Evolutionary conservation across 1,284 basidiomycete genomes (phyloP), one percentile per base, ranked within the genome.

Genomic region (Schizopora paradoxa): DNA sequence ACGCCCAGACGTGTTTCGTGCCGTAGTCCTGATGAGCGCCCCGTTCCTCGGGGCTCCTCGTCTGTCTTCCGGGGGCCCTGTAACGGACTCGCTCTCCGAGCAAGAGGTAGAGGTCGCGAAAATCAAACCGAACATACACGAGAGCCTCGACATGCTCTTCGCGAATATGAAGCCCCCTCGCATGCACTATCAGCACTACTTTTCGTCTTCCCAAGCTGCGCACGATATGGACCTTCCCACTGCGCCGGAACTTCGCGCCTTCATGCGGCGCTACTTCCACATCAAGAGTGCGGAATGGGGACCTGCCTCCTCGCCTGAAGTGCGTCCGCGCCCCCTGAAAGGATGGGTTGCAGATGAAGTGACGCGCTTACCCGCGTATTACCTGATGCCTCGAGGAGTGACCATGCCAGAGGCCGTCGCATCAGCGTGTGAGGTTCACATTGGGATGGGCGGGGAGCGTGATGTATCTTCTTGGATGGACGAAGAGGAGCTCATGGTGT

Each of bases 181-280:
- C 34, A 81, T 80, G 56, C 76, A 82, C 58, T 82, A 82, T 54
- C 67, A 62, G 34, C 52, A 63, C 36, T 79, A 83, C 57, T 76
- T 66, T 50, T 70, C 69, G 21, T 63, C 70, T 0, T 64, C 65
- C 6, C 50, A 63, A 5, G 77, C 79, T 6, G 77, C 78, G 16
- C 73, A 75, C 53, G 37, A 41, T 2, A 69, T 78, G 48, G 66
- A 78, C 62, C 45, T 48, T 32, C 48, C 65, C 18, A 45, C 67
- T 1, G 63, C 68, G 0, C 63, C 70, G 32, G 75, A 72, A 8
- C 57, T 82, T 28, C 67, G 62, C 34, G 55, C 58, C 2, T 82
- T 83, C 49, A 57, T 83, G 3, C 70, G 77, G 11, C 68, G 67
- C 0, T 82, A 80, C 57, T 78, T 72, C 56, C 73, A 80, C 58